Conservation (phyloP, 768 basidiomycete genomes). For the Pleurotus pulmonarius region DNA sequence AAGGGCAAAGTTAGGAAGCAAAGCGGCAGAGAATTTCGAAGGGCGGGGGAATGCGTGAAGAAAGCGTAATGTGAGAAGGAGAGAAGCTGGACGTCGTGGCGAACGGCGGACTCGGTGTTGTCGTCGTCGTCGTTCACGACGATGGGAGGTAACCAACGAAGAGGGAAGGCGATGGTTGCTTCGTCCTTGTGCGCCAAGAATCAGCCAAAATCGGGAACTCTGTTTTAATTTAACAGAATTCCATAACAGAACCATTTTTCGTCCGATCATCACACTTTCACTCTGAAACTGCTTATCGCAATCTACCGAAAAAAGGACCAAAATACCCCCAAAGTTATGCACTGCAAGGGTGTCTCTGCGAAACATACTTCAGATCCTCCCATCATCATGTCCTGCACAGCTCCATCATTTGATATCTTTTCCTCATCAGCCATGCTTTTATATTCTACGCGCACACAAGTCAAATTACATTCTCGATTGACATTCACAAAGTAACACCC, state of each 20-base stretch:
- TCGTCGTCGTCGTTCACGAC: slow-evolving; percentile 9
- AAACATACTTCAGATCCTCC: background rate
- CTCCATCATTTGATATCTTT: too few relatives aligned
- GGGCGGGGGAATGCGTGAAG: slow-evolving; percentile 2
- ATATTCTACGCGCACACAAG: too few relatives aligned
- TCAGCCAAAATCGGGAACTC: slow-evolving; percentile 2
- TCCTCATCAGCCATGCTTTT: too few relatives aligned
- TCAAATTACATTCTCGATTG: too few relatives aligned
- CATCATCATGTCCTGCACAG: too few relatives aligned
- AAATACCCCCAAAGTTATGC: background rate
- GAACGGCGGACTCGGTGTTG: slow-evolving; percentile 2
- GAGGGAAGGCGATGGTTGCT: background rate
- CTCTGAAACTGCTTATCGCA: background rate
- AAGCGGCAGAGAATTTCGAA: slow-evolving; percentile 6
- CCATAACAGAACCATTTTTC: slow-evolving; percentile 1
- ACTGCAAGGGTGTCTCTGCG: background rate
- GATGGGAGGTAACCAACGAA: slow-evolving; percentile 7
- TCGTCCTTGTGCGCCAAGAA: slow-evolving; percentile 7
- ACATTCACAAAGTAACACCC: too few relatives aligned
- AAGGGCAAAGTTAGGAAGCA: slow-evolving; percentile 7
- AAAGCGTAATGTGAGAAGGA: slow-evolving; percentile 2
- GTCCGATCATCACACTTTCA: slow-evolving; percentile 1
- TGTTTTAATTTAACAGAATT: slow-evolving; percentile 6
- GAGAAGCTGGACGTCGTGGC: slow-evolving; percentile 4
- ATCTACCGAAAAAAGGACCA: slow-evolving; percentile 1